Conservation (phyloP, 1,139 yeast genomes). For the Torulaspora pretoriensis region DNA sequence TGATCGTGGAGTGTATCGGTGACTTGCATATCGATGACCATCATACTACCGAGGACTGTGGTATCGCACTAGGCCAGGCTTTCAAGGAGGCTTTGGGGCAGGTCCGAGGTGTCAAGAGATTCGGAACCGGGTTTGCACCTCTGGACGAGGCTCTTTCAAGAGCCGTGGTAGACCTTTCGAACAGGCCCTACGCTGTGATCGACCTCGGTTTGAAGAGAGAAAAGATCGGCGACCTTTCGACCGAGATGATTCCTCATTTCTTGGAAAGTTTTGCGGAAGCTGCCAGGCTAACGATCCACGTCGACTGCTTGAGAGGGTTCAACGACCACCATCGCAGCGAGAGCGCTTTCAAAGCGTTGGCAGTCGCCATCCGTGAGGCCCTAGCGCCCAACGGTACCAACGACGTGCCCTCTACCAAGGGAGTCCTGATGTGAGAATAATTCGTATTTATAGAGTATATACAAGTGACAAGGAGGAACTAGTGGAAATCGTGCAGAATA, state of each 20-base stretch:
- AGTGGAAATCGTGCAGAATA: constrained; percentile 15
- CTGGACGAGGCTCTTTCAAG: constrained; percentile 92
- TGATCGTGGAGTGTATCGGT: constrained; percentile 83
- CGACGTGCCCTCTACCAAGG: constrained; percentile 95
- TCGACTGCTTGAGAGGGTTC: constrained; percentile 86
- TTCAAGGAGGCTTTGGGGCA: constrained; percentile 87
- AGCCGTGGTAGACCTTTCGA: constrained; percentile 90
- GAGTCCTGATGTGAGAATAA: constrained; percentile 52
- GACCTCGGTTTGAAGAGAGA: constrained; percentile 89
- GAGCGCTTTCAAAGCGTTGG: constrained; percentile 92
- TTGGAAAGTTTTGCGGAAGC: constrained; percentile 90
- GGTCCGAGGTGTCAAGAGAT: constrained; percentile 84
- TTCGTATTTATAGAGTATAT: constrained; percentile 5
- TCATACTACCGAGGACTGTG: constrained; percentile 94
- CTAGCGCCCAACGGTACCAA: constrained; percentile 75
- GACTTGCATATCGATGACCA: constrained; percentile 96
- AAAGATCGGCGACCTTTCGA: constrained; percentile 83
- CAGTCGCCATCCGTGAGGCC: constrained; percentile 87
- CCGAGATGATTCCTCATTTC: constrained; percentile 97
- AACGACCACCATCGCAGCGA: constrained; percentile 97
- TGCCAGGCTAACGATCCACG: constrained; percentile 87
- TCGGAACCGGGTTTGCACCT: constrained; percentile 94
- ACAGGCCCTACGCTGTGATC: constrained; percentile 86
- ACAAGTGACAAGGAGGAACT: constrained; percentile 10
- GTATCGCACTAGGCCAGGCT: constrained; percentile 84